Conservation (phyloP, 2,329 filamentous ascomycete species). For the Epichloe brachyelytri region DNA sequence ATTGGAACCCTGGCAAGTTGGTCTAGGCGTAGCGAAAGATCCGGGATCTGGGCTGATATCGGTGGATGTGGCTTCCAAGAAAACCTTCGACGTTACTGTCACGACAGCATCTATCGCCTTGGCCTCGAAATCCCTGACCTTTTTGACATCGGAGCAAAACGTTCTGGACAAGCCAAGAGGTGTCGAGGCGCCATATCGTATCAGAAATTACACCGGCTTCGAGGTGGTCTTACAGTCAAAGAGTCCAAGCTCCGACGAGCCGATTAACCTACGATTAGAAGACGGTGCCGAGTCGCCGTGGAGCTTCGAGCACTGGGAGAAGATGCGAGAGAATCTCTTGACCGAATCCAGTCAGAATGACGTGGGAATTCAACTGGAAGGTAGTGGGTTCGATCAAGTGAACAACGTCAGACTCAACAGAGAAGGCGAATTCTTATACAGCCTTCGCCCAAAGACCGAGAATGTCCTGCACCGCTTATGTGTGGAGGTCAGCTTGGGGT, state of each 20-base stretch:
- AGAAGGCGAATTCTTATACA: conserved; percentile 89
- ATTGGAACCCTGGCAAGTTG: conserved; percentile 92
- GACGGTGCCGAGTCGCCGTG: conserved; percentile 89
- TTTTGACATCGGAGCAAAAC: conserved; percentile 73
- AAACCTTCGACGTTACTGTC: conserved; percentile 80
- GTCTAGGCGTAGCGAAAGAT: conserved; percentile 74
- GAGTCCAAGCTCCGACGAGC: conserved; percentile 49
- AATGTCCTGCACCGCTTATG: conserved; percentile 77
- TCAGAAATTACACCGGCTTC: conserved; percentile 93
- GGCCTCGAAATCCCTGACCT: conserved; percentile 83
- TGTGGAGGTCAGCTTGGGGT: conserved; percentile 81
- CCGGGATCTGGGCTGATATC: conserved; percentile 62
- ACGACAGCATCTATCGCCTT: conserved; percentile 90
- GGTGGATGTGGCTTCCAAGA: conserved; percentile 77
- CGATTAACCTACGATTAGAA: conserved; percentile 60
- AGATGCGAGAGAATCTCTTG: conserved; percentile 85
- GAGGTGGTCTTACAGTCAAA: conserved; percentile 75
- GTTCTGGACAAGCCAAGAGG: conserved; percentile 87
- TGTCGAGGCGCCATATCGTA: conserved; percentile 81
- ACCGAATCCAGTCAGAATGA: conserved; percentile 69
- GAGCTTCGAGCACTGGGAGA: conserved; percentile 94
- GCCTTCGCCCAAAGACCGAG: conserved; percentile 75
- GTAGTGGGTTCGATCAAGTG: conserved; percentile 85
- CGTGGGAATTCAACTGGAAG: conserved; percentile 75
- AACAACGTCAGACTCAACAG: conserved; percentile 80